Evolutionary conservation across 2,329 filamentous ascomycete species (phyloP), one percentile per base, ranked within the genome.

Genomic region (Rutstroemia sp.): DNA sequence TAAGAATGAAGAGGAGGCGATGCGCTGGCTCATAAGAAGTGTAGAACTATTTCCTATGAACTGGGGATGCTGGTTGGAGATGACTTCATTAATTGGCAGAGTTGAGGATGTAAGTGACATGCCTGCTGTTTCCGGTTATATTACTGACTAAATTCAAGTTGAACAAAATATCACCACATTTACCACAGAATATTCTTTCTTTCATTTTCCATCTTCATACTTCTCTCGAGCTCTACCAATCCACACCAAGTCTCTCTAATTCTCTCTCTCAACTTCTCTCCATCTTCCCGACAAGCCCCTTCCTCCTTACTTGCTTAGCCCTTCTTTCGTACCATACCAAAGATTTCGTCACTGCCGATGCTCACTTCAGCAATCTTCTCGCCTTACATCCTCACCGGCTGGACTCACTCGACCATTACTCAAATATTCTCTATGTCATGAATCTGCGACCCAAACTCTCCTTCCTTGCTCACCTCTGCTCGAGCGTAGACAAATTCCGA

Each of bases 351-450:
- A 77, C 78, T 10, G 83, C 82, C 6, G 84, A 87, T 64, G 71
- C 84, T 73, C 74, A 85, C 72, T 77, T 96, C 55, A 86, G 94
- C 61, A 86, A 91, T 61, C 78, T 92, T 42, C 80, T 99, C 16
- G 89, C 95, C 30, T 81, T 83, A 5, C 81, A 86, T 78, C 73
- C 83, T 63, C 75, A 87, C 75, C 71, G 94, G 6, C 82, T 99
- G 17, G 94, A 99, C 69, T 88, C 88, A 3, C 79, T 99, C 17
- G 94, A 99, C 67, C 89, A 95, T 67, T 99, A 96, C 71, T 96
- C 92, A 38, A 99, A 99, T 67, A 95, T 97, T 19, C 81, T 99
- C 14, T 97, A 96, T 69, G 92, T 99, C 30, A 87, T 97, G 76
- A 87, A 88, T 45, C 78, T 88, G 59, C 81, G 92, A 9, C 90